Base-by-base conservation (phyloP, 2,329 filamentous ascomycete species). In the Alternaria atra region DNA sequence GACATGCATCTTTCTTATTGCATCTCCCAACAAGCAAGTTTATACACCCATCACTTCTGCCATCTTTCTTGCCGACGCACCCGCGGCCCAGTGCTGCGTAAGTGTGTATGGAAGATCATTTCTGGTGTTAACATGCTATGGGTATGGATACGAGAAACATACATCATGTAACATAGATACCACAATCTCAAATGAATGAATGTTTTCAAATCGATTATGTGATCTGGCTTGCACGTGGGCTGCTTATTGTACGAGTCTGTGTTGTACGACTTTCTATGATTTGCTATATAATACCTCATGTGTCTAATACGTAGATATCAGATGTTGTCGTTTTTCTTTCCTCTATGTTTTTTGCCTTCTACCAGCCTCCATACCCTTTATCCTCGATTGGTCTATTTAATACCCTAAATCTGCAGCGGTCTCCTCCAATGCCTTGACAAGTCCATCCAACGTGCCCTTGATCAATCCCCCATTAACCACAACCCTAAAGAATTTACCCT, bases 391-490 rank as follows among this genome's bases (percentile, higher is more conserved):
- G 4, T 30, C 8, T 9, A 9, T 25, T 39, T 53, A 76, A 37
- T 70, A 73, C 10, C 69, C 73, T 59, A 78, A 58, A 58, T 78
- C 76, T 13, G 44, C 64, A 1, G 79, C 82, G 17, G 75, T 68
- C 64, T 84, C 82, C 64, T 84, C 84, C 72, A 91, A 84, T 5
- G 85, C 86, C 66, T 80, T 82, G 2, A 91, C 80, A 6, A 61
- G 30, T 1, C 58, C 58, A 53, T 61, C 54, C 10, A 61, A 6
- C 15, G 54, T 61, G 2, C 54, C 86, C 66, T 80, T 82, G 2
- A 91, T 80, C 61, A 92, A 77, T n/a, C 84, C 82, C 2, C 86
- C 82, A 80, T 90, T 90, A 3, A 91, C 86, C 20, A 92, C 90
- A 10, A 88, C 89, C 44, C 90, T 81, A 72, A 92, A 90, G 69